These are phyloP conservation scores for Actinomucor elegans DNA, from an alignment of 371 early-diverging fungal species.

Conservation along the genomic window DNA sequence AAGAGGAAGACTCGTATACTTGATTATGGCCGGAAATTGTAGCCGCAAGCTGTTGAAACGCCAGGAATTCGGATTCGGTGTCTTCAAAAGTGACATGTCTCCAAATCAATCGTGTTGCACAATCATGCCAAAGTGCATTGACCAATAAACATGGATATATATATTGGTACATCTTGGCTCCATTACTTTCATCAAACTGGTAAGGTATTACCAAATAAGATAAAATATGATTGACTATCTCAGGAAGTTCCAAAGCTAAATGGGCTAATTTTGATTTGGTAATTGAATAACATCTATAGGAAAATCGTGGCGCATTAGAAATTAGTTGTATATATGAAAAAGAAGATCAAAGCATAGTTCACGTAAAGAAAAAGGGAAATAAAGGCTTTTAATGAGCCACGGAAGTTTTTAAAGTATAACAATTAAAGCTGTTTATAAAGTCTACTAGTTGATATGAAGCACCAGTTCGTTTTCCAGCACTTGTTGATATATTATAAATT, in stretches of 20 bases:
- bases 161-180: conserved; percentile 7
- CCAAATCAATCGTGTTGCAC: conserved; percentile 31
- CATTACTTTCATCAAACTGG: conserved; percentile 5
- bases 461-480: no score
- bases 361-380: background rate
- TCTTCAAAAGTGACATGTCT: conserved; percentile 29
- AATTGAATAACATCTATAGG: background rate
- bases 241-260: conserved; percentile 21
- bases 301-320: background rate
- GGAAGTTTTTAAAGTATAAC: conserved; percentile 6
- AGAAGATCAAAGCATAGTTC: no score
- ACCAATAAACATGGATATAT: conserved; percentile 27
- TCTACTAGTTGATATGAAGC: no score
- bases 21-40: background rate
- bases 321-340: no score
- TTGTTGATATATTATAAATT: no score
- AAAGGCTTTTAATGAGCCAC: background rate
- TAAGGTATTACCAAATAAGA: conserved; percentile 3
- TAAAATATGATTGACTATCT: conserved; percentile 21
- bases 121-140: conserved; percentile 31
- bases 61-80: conserved; percentile 18
- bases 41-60: conserved; percentile 21
- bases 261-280: background rate
- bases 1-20: background rate
- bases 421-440: no score